Evolutionary conservation across 306 rosid genomes (phyloP).

Genomic region (Cucurbita argyrosperma): DNA sequence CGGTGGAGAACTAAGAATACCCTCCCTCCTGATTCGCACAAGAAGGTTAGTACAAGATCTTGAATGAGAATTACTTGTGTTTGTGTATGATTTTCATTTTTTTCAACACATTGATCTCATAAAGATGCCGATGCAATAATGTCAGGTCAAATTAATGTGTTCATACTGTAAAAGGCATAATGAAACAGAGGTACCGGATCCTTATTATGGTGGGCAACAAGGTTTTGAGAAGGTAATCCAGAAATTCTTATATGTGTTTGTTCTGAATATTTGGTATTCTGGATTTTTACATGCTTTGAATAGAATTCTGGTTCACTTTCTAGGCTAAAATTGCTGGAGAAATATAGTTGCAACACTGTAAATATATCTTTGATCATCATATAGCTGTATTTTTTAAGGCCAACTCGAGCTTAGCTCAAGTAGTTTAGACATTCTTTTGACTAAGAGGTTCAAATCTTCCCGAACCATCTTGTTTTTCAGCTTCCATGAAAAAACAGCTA

Average conservation of each 20-base stretch:
- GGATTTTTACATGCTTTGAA: background rate
- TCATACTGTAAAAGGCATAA: constrained; percentile 65
- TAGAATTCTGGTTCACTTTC: background rate
- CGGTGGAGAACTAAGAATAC: constrained; percentile 47
- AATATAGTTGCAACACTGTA: background rate
- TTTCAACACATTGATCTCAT: background rate
- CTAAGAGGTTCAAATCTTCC: too few species aligned
- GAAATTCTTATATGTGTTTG: background rate
- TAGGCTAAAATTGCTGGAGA: background rate
- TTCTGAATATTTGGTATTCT: background rate
- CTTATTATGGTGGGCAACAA: constrained; percentile 75
- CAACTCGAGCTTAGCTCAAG: too few species aligned
- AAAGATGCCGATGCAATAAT: background rate
- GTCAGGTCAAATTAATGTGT: constrained; percentile 80
- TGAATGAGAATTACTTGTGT: background rate
- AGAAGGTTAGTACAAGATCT: constrained; percentile 31
- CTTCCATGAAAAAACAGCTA: background rate
- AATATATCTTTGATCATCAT: background rate
- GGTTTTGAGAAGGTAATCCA: constrained; percentile 81
- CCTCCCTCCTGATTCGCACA: constrained; percentile 57
- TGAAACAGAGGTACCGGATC: constrained; percentile 88
- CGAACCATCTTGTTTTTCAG: background rate
- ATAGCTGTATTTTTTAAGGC: background rate
- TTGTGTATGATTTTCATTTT: background rate
- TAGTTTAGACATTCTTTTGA: too few species aligned